phyloP scores from a whole-genome alignment of 1,139 yeast species.

The Candida sp. region DNA sequence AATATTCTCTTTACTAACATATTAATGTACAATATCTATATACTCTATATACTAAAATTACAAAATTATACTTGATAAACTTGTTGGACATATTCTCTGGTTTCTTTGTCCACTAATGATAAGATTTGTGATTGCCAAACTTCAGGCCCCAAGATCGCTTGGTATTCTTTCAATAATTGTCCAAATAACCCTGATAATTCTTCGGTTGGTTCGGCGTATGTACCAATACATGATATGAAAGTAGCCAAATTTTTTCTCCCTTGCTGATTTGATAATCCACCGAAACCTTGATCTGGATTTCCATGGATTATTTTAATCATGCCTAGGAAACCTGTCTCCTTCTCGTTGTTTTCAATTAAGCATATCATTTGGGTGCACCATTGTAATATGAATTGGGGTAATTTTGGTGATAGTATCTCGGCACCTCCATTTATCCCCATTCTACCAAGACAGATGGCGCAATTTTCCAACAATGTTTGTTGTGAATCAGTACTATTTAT shows the following conservation, averaged over 20 bases:
- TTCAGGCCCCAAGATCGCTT: conserved; percentile 45
- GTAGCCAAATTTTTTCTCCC: conserved; percentile 49
- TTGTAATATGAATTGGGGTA: conserved; percentile 51
- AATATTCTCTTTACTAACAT: no score
- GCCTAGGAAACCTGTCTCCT: conserved; percentile 76
- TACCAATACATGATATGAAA: conserved; percentile 63
- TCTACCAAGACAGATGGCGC: conserved; percentile 93
- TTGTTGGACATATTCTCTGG: conserved; percentile 19
- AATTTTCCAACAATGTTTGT: conserved; percentile 74
- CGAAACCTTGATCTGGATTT: conserved; percentile 64
- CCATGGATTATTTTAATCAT: conserved; percentile 62
- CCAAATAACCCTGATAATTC: conserved; percentile 42
- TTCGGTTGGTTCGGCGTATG: conserved; percentile 51
- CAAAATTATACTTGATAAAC: conserved; percentile 18
- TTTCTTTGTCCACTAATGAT: conserved; percentile 28
- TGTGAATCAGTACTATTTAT: conserved; percentile 56
- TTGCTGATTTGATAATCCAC: conserved; percentile 42
- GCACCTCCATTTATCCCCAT: conserved; percentile 68
- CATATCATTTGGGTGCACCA: conserved; percentile 71
- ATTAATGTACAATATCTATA: not conserved
- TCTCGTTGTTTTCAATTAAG: conserved; percentile 74
- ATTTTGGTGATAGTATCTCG: conserved; percentile 49
- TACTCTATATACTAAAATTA: not conserved
- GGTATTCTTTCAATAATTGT: conserved; percentile 44
- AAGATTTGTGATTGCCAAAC: conserved; percentile 29